Evolutionary conservation across 2,329 filamentous ascomycete genomes (phyloP), one percentile per base, ranked within the genome.

Genomic region (Dryadomyces quercivorus): DNA sequence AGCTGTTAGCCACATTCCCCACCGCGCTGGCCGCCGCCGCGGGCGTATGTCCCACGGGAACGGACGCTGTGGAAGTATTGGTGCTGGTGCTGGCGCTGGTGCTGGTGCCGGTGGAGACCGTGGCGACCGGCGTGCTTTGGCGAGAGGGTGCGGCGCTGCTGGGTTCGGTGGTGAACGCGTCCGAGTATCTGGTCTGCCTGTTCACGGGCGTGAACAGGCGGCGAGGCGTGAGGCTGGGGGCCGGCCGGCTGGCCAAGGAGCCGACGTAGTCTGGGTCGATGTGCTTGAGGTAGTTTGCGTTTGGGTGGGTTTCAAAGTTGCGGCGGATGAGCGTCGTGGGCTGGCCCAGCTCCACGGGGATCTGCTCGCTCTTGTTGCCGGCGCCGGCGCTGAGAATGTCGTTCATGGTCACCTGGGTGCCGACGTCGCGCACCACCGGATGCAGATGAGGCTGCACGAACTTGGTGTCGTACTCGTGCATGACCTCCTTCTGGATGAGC

Each of bases 391-490:
- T 48, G 10, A 38, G 26, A 2, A 50, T 69, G 16, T 76, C 72
- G 48, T 70, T 69, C 43, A 67, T 67, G 0, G 80, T 81, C 56
- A 85, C 84, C 67, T 97, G 92, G 1, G 86, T 93, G 6, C 82
- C 86, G 1, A 92, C 89, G 81, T 82, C 78, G 53, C 79, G 71
- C 60, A 94, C 87, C 5, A 86, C 75, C 8, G 86, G 87, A 61
- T 94, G 87, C n/a, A 95, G 80, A 12, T 84, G 79, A 2, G 93
- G 93, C 63, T 94, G 89, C 1, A 98, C 93, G 64, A 86, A 96
- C 71, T 98, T 98, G 61, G 82, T 88, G 65, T 97, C 89, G 65
- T 98, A 98, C 70, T 98, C 93, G 66, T 90, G 85, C 70, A 97
- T 77, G 5, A 97, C 92, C 69, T 97, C 88, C 62, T 86, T 89